Evolutionary conservation across 257 asterid genomes (phyloP).

Genomic region (Solanum bukasovii): DNA sequence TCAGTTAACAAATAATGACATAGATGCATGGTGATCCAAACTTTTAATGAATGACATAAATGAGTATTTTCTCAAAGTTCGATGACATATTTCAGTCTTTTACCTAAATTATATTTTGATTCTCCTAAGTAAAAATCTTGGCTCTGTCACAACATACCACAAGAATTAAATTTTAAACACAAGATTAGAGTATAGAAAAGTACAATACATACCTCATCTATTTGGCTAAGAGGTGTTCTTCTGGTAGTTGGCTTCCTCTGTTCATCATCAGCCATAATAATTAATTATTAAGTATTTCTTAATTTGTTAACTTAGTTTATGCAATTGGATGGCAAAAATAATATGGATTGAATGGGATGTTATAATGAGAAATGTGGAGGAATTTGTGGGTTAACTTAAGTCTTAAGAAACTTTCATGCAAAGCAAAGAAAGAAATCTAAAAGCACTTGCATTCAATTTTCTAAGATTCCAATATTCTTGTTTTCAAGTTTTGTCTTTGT

Average conservation of each 20-base stretch:
- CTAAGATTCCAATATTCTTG: neutral
- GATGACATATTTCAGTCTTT: neutral
- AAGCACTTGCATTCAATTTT: neutral
- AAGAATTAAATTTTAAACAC: neutral
- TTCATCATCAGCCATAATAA: neutral
- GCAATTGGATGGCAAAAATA: neutral
- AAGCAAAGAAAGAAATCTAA: neutral
- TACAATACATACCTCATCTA: neutral
- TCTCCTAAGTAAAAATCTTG: neutral
- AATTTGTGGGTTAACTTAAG: neutral
- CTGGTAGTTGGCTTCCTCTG: neutral
- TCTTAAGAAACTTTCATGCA: neutral
- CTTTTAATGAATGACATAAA: neutral
- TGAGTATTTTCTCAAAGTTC: too few relatives aligned
- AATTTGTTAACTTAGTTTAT: neutral
- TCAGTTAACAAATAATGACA: neutral
- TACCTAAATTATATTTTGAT: neutral
- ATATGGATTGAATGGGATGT: neutral
- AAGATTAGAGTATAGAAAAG: neutral
- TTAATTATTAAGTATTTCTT: neutral
- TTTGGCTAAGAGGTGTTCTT: neutral
- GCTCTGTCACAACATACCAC: neutral
- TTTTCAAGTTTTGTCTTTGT: neutral
- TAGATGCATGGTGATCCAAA: neutral
- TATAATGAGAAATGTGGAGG: neutral